Percentiles rank a stretch among this genome's conserved stretches.
Conservation (phyloP, 139 green algal species). For the Chlamydomonas sphaeroides region DNA sequence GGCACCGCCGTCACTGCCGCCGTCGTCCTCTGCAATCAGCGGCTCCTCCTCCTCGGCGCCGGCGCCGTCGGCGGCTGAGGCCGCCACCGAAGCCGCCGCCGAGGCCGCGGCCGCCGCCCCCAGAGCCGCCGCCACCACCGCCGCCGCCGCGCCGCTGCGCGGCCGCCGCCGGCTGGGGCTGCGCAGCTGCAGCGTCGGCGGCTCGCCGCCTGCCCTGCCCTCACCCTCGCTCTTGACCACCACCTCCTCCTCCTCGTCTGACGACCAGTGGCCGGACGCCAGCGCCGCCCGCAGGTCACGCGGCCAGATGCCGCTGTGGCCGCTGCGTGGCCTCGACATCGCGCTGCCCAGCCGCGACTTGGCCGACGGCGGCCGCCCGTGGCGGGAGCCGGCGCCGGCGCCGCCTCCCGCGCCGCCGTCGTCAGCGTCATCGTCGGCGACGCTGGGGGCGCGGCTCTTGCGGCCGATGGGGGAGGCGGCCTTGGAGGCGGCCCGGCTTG, state of each 20-base stretch:
- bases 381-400: too few relatives aligned
- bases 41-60: not conserved
- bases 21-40: not conserved
- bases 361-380: too few relatives aligned
- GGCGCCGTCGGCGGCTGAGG: not conserved
- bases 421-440: not conserved
- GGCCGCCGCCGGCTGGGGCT: not conserved
- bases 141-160: not conserved
- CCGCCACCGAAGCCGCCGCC: not conserved
- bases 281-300: conserved; percentile 17
- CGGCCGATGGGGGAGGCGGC: too few relatives aligned
- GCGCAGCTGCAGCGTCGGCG: not conserved
- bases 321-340: too few relatives aligned
- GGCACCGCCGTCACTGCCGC: not conserved
- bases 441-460: not conserved
- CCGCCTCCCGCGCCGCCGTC: too few relatives aligned
- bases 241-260: not conserved
- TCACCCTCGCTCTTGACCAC: too few relatives aligned
- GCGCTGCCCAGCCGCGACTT: too few relatives aligned
- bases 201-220: not conserved
- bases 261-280: not conserved
- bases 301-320: not conserved
- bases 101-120: not conserved
- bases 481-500: too few relatives aligned
- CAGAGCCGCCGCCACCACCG: not conserved